Evolutionary conservation across 345 rosid genomes (phyloP).

Genomic region (Linum tenue): DNA sequence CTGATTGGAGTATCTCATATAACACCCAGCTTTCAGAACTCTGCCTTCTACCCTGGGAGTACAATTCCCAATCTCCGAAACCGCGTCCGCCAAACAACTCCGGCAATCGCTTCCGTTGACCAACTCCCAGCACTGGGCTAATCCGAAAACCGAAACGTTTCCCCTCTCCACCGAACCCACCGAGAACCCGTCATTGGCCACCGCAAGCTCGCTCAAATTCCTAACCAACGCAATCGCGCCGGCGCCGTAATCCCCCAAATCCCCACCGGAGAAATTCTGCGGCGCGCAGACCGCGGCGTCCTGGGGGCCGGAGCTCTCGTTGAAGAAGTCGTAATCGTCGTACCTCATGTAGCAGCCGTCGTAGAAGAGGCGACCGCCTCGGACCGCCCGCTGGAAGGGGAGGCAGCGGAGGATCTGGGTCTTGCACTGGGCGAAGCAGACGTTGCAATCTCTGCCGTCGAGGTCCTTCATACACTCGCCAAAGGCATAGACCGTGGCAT

Average conservation of each 20-base stretch:
- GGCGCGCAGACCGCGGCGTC: slow-evolving; percentile 40
- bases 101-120: slow-evolving; percentile 39
- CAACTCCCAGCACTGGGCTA: slow-evolving; percentile 85
- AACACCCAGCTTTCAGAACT: slow-evolving; percentile 69
- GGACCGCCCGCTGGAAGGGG: slow-evolving; percentile 58
- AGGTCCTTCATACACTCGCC: slow-evolving; percentile 88
- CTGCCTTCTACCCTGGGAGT: slow-evolving; percentile 55
- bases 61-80: slow-evolving; percentile 34
- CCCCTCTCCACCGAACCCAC: slow-evolving; percentile 45
- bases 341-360: slow-evolving; percentile 80
- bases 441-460: slow-evolving; percentile 48
- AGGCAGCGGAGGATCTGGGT: slow-evolving; percentile 55
- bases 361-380: slow-evolving; percentile 60
- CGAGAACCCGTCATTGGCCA: slow-evolving; percentile 42
- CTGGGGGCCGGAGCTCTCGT: slow-evolving; percentile 31
- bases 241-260: slow-evolving; percentile 36
- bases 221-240: slow-evolving; percentile 41
- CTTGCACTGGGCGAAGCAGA: slow-evolving; percentile 77
- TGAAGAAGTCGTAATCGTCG: slow-evolving; percentile 61
- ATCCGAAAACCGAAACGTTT: slow-evolving; percentile 61
- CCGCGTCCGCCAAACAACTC: slow-evolving; percentile 45
- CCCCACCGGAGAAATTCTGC: slow-evolving; percentile 33
- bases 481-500: slow-evolving; percentile 46
- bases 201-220: slow-evolving; percentile 48
- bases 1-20: slow-evolving; percentile 54